Evolutionary conservation across 441 rosid species (phyloP).

Genomic region (Pelargonium fulgidum): DNA sequence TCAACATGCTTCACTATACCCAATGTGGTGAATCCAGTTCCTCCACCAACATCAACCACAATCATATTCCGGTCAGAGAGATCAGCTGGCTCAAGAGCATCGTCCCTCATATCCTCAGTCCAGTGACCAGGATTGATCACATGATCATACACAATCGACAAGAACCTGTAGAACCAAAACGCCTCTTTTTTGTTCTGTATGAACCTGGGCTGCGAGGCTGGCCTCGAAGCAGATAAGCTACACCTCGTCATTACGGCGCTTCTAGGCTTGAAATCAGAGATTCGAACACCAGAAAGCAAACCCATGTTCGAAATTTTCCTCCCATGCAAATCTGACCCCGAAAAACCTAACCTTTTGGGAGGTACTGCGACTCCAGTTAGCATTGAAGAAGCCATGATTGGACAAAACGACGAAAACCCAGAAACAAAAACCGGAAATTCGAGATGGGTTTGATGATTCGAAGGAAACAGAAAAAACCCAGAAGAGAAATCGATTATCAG

Average conservation of each 20-base stretch:
- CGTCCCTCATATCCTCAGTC: slow-evolving; percentile 98
- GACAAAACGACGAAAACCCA: slow-evolving; percentile 14
- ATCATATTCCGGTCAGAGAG: slow-evolving; percentile 32
- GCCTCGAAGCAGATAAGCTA: slow-evolving; percentile 64
- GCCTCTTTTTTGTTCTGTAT: slow-evolving; percentile 98
- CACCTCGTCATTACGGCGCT: slow-evolving; percentile 33
- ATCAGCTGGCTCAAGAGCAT: slow-evolving; percentile 78
- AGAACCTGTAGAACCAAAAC: slow-evolving; percentile 90
- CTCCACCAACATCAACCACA: slow-evolving; percentile 48
- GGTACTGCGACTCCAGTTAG: slow-evolving; percentile 41
- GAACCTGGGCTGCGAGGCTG: slow-evolving; percentile 92
- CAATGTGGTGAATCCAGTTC: slow-evolving; percentile 47
- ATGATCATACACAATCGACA: slow-evolving; percentile 88
- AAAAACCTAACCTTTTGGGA: slow-evolving; percentile 37
- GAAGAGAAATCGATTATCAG: background rate
- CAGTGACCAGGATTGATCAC: slow-evolving; percentile 85
- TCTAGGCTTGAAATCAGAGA: slow-evolving; percentile 22
- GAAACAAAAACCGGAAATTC: slow-evolving; percentile 9
- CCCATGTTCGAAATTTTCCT: slow-evolving; percentile 31
- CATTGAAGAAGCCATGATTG: slow-evolving; percentile 60
- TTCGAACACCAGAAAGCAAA: slow-evolving; percentile 29
- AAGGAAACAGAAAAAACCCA: background rate
- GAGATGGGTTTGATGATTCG: background rate
- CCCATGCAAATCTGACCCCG: slow-evolving; percentile 38
- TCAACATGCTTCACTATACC: slow-evolving; percentile 53